Percentiles rank a stretch among this genome's conserved stretches.
phyloP scores from a whole-genome alignment of 2,329 filamentous ascomycete genomes.

The Hawksworthiomyces lignivorus region DNA sequence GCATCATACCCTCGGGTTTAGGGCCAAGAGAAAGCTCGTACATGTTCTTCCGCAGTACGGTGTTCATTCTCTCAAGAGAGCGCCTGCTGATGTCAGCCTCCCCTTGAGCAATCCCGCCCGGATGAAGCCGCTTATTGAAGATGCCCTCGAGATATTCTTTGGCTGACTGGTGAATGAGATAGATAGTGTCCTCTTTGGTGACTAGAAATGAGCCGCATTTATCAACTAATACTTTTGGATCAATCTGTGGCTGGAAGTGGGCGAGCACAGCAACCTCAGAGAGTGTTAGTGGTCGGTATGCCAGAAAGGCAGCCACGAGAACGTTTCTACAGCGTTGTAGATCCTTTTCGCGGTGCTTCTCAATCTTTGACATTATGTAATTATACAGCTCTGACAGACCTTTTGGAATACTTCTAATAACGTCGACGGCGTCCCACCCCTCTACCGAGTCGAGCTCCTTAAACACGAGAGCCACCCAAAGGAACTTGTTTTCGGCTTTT shows the following conservation, averaged over 20 bases:
- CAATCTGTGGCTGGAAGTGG: slow-evolving; percentile 11
- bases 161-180: slow-evolving; percentile 24
- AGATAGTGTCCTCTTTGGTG: slow-evolving; percentile 18
- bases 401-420: slow-evolving; percentile 17
- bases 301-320: slow-evolving; percentile 12
- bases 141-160: slow-evolving; percentile 24
- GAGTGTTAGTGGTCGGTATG: slow-evolving; percentile 17
- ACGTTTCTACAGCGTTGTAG: slow-evolving; percentile 15
- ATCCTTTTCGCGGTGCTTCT: slow-evolving; percentile 5
- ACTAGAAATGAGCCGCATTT: slow-evolving; percentile 26
- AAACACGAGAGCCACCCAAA: slow-evolving; percentile 30
- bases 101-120: not conserved
- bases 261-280: slow-evolving; percentile 14
- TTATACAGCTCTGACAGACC: slow-evolving; percentile 20
- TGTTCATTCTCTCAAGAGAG: too few species aligned
- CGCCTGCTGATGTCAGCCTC: too few species aligned
- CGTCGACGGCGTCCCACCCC: slow-evolving; percentile 12
- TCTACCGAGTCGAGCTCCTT: slow-evolving; percentile 19
- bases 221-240: slow-evolving; percentile 17
- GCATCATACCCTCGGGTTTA: not conserved
- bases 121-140: not conserved
- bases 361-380: slow-evolving; percentile 19
- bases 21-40: too few species aligned
- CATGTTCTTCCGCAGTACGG: too few species aligned
- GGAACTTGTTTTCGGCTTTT: slow-evolving; percentile 29